Evolutionary conservation across 495 filamentous ascomycete genomes (phyloP).

Genomic region (Pyrenula massariospora): DNA sequence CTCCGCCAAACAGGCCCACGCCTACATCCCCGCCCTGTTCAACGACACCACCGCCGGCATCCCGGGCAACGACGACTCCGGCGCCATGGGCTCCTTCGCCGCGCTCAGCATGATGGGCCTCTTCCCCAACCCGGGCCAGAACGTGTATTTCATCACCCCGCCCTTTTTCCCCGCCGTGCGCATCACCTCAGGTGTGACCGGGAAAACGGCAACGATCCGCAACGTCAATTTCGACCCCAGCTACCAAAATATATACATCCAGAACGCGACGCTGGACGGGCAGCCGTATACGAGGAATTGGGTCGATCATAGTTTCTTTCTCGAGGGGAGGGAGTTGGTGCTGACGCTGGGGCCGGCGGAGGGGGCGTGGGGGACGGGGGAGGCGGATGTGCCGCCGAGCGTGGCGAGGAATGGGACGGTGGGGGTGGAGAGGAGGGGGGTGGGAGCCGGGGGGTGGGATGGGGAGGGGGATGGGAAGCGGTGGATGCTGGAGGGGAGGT

Average conservation of each 20-base stretch:
- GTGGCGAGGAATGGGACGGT: background rate
- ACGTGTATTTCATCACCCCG: conserved; percentile 28
- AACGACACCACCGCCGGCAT: conserved; percentile 17
- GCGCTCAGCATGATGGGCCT: conserved; percentile 27
- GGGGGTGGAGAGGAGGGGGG: too few relatives aligned
- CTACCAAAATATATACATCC: conserved; percentile 44
- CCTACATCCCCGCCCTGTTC: conserved; percentile 45
- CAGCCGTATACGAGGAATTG: conserved; percentile 41
- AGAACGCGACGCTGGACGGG: conserved; percentile 38
- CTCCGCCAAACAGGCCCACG: conserved; percentile 18
- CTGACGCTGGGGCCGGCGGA: conserved; percentile 33
- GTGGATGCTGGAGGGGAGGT: background rate
- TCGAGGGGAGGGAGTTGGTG: conserved; percentile 35
- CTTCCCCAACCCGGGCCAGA: conserved; percentile 25
- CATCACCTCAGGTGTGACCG: conserved; percentile 41
- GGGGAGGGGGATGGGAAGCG: background rate
- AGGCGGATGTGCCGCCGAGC: conserved; percentile 40
- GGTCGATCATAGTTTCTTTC: conserved; percentile 43
- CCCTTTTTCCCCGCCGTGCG: conserved; percentile 22
- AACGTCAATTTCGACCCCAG: conserved; percentile 53
- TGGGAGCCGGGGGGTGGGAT: background rate
- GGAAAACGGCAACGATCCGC: conserved; percentile 47
- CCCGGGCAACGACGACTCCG: conserved; percentile 25
- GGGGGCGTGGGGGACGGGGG: conserved; percentile 39
- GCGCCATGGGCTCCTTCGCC: conserved; percentile 27